Evolutionary conservation across 2,329 filamentous ascomycete species (phyloP), one percentile per base, ranked within the genome.

Genomic region (Seiridium cupressi): DNA sequence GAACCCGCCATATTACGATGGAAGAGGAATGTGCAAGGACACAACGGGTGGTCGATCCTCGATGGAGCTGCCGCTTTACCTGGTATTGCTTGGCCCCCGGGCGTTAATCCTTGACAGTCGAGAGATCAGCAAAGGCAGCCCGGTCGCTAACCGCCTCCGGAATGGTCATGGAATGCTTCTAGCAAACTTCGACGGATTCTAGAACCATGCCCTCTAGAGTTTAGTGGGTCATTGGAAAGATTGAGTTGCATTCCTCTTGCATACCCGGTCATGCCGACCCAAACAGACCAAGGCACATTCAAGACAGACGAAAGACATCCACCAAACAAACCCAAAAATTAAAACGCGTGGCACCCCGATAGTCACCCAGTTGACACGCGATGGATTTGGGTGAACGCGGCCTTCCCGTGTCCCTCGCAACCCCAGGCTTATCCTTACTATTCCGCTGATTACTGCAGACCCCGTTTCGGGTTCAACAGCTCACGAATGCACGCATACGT

Each of bases 1-100:
- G 46, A 48, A 48, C 26, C 46, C 46, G 31, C 46, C 26, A n/a
- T 48, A 9, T n/a, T 18, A 11, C 49, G 49, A 35, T 51, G 49
- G 35, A 51, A 51, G 35, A 13, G 26, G 31, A 35, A 2, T 18
- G 32, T 35, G n/a, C 31, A 13, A 35, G 9, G 31, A 38, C 34
- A 31, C 1, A 31, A 48, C 49, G 32, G 49, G 32, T n/a, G 49
- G 36, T 51, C 49, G 32, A 51, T 51, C 35, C 49, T 51, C 3
- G 7, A 51, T 51, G 49, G 49, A 51, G 49, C 32, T 51, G 49
- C 49, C 49, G 49, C 49, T 51, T 51, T 51, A 51, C 49, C 36
- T 8, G 49, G 49, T 34, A 51, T 32, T 32, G 32, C 31, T 40
- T 18, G 26, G 46, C 35, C 32, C 49, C 34, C 47, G 47, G 49